Evolutionary conservation across 441 rosid species (phyloP).

Genomic region (Erodium texanum): DNA sequence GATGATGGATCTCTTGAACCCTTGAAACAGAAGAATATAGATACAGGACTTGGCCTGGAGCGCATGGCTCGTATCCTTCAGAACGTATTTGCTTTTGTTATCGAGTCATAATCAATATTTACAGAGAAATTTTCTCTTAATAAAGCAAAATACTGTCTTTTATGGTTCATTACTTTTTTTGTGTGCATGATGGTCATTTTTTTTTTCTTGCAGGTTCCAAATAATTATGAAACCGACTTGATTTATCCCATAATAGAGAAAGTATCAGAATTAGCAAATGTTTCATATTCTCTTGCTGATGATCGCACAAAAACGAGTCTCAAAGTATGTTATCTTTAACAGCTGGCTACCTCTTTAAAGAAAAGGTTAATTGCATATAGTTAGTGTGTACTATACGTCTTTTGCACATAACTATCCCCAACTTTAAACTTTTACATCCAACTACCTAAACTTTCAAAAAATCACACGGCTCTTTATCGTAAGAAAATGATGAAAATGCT

Average conservation of each 20-base stretch:
- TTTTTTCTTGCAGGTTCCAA: constrained; percentile 54
- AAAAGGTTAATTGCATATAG: too few relatives aligned
- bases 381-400: too few relatives aligned
- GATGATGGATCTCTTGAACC: constrained; percentile 80
- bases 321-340: constrained; percentile 36
- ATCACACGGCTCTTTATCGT: too few relatives aligned
- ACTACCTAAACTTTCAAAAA: too few relatives aligned
- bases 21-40: constrained; percentile 78
- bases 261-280: constrained; percentile 57
- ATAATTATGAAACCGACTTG: constrained; percentile 91
- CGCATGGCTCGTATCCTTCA: constrained; percentile 90
- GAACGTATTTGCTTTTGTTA: constrained; percentile 32
- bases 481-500: too few relatives aligned
- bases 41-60: constrained; percentile 93
- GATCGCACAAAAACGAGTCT: constrained; percentile 46
- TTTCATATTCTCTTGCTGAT: constrained; percentile 52
- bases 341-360: constrained; percentile 9
- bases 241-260: constrained; percentile 75
- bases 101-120: constrained; percentile 15
- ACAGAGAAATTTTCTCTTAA: neutral
- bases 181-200: too few relatives aligned
- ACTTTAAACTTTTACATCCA: too few relatives aligned
- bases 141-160: neutral
- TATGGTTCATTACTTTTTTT: constrained; percentile 14
- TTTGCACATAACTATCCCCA: too few relatives aligned